Evolutionary conservation across 177 flowering plant genomes (phyloP).

Genomic region (Telopea speciosissima): DNA sequence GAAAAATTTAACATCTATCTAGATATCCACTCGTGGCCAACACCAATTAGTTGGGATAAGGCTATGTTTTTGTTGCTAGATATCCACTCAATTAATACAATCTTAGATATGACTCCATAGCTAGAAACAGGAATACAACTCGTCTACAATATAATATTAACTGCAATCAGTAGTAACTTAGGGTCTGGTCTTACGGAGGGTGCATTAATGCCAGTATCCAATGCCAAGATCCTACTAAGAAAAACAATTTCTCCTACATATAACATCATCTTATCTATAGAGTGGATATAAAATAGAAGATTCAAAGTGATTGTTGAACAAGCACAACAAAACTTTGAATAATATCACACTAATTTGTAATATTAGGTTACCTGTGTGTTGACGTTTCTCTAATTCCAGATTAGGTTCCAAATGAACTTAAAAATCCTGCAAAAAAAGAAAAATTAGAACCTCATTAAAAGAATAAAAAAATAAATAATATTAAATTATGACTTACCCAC

Average conservation of each 20-base stretch:
- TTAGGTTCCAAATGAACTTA: no score
- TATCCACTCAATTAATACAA: not conserved
- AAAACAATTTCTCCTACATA: not conserved
- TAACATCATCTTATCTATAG: not conserved
- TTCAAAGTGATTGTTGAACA: not conserved
- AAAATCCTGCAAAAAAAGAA: no score
- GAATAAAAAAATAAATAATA: no score
- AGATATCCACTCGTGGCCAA: no score
- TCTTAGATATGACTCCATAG: not conserved
- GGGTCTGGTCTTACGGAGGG: not conserved
- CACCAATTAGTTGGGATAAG: no score
- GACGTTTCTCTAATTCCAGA: no score
- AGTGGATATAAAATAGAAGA: not conserved
- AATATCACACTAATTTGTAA: no score
- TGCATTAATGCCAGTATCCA: not conserved
- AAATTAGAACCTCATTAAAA: no score
- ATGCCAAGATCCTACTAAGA: not conserved
- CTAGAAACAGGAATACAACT: constrained; percentile 1
- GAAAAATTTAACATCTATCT: not conserved
- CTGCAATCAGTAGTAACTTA: not conserved
- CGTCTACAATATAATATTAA: not conserved
- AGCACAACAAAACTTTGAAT: constrained; percentile 14
- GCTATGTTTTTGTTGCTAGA: no score
- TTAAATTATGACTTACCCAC: no score
- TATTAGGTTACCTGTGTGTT: no score